phyloP scores from a whole-genome alignment of 148 eudicot genomes.

The Silene conica region DNA sequence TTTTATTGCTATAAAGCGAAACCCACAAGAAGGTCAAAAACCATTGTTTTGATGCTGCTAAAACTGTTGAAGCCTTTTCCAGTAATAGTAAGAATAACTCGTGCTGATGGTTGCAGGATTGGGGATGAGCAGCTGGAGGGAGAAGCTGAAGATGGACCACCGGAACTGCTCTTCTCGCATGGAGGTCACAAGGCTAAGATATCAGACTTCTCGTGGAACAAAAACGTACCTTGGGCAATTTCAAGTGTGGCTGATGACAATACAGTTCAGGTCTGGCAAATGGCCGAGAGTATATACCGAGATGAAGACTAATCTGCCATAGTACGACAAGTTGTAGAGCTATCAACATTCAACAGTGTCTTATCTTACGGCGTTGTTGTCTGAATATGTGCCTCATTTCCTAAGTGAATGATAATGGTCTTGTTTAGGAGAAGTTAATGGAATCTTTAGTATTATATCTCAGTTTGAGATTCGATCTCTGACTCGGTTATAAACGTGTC shows the following conservation, averaged over 20 bases:
- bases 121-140: slow-evolving; percentile 98
- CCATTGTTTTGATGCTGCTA: too few species aligned
- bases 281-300: slow-evolving; percentile 70
- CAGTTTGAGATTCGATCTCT: not conserved
- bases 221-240: slow-evolving; percentile 75
- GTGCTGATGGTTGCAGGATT: slow-evolving; percentile 42
- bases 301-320: slow-evolving; percentile 57
- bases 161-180: slow-evolving; percentile 93
- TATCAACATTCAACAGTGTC: not conserved
- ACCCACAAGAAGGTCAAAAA: too few species aligned
- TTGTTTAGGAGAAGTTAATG: not conserved
- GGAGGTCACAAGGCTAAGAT: slow-evolving; percentile 94
- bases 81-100: too few species aligned
- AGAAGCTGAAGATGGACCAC: slow-evolving; percentile 94
- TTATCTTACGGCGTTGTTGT: not conserved
- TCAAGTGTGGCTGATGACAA: slow-evolving; percentile 95
- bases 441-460: not conserved
- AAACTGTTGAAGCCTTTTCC: too few species aligned
- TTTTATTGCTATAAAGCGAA: too few species aligned
- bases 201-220: slow-evolving; percentile 99
- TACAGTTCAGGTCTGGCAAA: slow-evolving; percentile 79
- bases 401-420: not conserved
- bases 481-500: not conserved
- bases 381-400: not conserved
- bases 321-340: slow-evolving; percentile 4